phyloP scores from a whole-genome alignment of 2,329 filamentous ascomycete genomes.

The Plectosphaerella plurivora region DNA sequence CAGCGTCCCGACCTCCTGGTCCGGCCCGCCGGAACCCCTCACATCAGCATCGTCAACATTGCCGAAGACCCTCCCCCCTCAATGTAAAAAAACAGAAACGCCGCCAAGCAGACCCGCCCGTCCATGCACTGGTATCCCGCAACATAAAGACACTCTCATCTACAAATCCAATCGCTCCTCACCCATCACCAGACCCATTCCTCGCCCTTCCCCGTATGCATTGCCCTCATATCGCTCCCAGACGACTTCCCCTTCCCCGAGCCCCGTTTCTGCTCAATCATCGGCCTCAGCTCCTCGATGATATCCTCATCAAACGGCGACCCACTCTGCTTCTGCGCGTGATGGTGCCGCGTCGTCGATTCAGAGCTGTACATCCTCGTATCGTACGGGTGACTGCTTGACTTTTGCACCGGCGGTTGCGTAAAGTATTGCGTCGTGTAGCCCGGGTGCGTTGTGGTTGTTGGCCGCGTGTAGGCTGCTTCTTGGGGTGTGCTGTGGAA shows the following conservation, averaged over 20 bases:
- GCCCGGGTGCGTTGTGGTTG: background rate
- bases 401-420: background rate
- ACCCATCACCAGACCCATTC: slow-evolving; percentile 3
- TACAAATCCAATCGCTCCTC: too few species aligned
- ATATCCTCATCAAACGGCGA: slow-evolving; percentile 1
- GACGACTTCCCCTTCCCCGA: background rate
- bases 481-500: slow-evolving; percentile 2
- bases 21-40: too few species aligned
- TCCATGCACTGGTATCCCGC: too few species aligned
- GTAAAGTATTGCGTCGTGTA: background rate
- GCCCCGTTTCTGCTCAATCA: background rate
- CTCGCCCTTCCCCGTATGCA: slow-evolving; percentile 1
- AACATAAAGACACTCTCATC: too few species aligned
- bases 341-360: background rate
- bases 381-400: background rate
- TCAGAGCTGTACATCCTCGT: slow-evolving; percentile 1
- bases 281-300: slow-evolving; percentile 4
- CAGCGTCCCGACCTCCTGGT: too few species aligned
- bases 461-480: background rate
- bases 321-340: background rate
- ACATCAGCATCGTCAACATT: too few species aligned
- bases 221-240: background rate
- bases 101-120: too few species aligned
- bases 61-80: too few species aligned
- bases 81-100: too few species aligned